phyloP scores from a whole-genome alignment of 2,329 filamentous ascomycete genomes.

The Sporothrix schenckii region DNA sequence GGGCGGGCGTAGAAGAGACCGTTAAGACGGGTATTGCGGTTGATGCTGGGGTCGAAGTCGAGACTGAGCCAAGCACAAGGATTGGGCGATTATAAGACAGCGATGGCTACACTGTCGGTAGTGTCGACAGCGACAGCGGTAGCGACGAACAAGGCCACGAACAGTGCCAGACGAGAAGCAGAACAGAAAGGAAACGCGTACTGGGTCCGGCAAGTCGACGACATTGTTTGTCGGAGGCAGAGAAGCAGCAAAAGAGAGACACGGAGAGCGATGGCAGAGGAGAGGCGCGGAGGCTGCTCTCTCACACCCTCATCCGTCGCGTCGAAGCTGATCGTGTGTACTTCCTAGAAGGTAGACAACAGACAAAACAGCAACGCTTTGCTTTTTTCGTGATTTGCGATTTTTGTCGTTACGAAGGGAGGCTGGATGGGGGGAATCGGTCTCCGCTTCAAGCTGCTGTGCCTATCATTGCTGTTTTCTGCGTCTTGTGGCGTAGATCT shows the following conservation, averaged over 20 bases:
- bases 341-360: neutral
- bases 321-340: slow-evolving; percentile 16
- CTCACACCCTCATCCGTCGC: slow-evolving; percentile 20
- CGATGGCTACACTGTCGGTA: slow-evolving; percentile 15
- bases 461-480: slow-evolving; percentile 27
- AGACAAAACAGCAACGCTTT: neutral
- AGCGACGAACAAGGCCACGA: slow-evolving; percentile 9
- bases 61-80: neutral
- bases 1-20: neutral
- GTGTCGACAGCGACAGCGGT: neutral
- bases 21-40: neutral
- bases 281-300: slow-evolving; percentile 11
- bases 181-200: slow-evolving; percentile 25
- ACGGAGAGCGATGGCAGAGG: neutral
- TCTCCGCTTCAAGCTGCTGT: slow-evolving; percentile 21
- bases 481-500: slow-evolving; percentile 10
- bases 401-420: slow-evolving; percentile 9
- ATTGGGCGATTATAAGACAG: slow-evolving; percentile 8
- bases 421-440: neutral
- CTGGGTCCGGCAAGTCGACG: slow-evolving; percentile 24
- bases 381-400: slow-evolving; percentile 3
- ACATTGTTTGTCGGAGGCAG: slow-evolving; percentile 3
- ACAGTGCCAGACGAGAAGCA: slow-evolving; percentile 15
- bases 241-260: neutral
- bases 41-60: neutral